Conservation (phyloP, 306 rosid genomes). For the Arachis stenosperma region DNA sequence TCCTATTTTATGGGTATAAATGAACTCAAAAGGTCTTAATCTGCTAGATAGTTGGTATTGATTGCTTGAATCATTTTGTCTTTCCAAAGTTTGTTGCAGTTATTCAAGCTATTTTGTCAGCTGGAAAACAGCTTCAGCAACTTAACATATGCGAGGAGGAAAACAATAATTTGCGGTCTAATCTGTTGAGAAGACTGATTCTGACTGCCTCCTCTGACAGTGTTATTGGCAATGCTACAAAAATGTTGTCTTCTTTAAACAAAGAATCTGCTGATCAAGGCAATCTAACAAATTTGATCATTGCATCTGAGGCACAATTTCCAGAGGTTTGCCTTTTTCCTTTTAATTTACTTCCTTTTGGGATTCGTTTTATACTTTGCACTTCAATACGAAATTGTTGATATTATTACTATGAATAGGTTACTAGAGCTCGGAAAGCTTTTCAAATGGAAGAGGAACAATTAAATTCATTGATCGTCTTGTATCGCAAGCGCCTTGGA, state of each 20-base stretch:
- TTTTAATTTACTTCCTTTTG: constrained; percentile 22
- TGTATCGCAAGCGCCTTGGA: constrained; percentile 77
- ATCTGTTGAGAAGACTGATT: constrained; percentile 70
- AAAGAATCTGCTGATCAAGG: constrained; percentile 80
- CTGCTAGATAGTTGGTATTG: constrained; percentile 28
- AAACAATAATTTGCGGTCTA: constrained; percentile 47
- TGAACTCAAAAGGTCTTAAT: background rate
- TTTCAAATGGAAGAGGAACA: constrained; percentile 63
- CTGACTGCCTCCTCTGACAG: constrained; percentile 69
- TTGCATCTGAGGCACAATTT: constrained; percentile 62
- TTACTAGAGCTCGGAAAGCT: constrained; percentile 61
- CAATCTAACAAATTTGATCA: constrained; percentile 66
- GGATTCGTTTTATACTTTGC: constrained; percentile 21
- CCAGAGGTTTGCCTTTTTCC: constrained; percentile 64
- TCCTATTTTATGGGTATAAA: constrained; percentile 19
- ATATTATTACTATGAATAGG: constrained; percentile 50
- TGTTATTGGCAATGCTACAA: constrained; percentile 71
- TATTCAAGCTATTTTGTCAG: constrained; percentile 74
- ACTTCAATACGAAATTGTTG: constrained; percentile 27
- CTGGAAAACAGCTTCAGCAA: constrained; percentile 87
- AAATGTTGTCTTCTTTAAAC: constrained; percentile 75
- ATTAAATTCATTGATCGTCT: constrained; percentile 63
- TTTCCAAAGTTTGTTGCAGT: constrained; percentile 74
- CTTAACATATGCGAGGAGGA: constrained; percentile 58
- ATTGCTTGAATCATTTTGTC: constrained; percentile 34